A percentile compares a stretch with the other conserved stretches of the same genome.
Conservation (phyloP, 176 grass and related monocot species). For the Areca catechu region DNA sequence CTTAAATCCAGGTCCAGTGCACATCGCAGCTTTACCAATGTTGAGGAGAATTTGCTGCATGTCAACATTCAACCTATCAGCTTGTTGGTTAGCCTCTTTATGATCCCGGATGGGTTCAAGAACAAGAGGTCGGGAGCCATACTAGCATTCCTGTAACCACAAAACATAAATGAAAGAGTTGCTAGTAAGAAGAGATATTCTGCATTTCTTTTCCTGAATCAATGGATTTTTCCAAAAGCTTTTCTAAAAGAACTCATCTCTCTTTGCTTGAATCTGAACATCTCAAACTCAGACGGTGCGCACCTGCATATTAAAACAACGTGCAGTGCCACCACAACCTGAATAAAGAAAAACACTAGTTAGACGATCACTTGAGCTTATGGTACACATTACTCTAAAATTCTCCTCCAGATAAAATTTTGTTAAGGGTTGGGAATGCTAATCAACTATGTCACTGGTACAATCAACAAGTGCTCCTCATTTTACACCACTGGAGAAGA, state of each 20-base stretch:
- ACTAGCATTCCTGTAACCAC: no score
- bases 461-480: constrained; percentile 19
- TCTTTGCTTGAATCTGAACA: constrained; percentile 4
- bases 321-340: not conserved
- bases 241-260: constrained; percentile 19
- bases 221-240: constrained; percentile 18
- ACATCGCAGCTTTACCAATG: no score
- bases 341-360: constrained; percentile 7
- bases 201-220: constrained; percentile 16
- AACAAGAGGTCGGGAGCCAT: no score
- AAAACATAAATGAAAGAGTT: no score
- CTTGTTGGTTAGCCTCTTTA: no score
- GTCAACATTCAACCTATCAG: no score
- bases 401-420: constrained; percentile 2
- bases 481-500: constrained; percentile 38
- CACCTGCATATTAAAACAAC: constrained; percentile 1
- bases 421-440: not conserved
- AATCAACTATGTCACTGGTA: no score
- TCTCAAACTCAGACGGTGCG: not conserved
- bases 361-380: constrained; percentile 17
- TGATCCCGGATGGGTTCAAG: no score
- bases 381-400: constrained; percentile 10
- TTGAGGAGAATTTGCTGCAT: no score
- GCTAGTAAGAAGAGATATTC: not conserved
- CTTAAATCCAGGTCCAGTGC: no score